Percentiles rank a stretch among this genome's conserved stretches.
These are phyloP conservation scores for Venturiaceae sp. DNA, from an alignment of 2,329 filamentous ascomycete species.

Conservation along the genomic window DNA sequence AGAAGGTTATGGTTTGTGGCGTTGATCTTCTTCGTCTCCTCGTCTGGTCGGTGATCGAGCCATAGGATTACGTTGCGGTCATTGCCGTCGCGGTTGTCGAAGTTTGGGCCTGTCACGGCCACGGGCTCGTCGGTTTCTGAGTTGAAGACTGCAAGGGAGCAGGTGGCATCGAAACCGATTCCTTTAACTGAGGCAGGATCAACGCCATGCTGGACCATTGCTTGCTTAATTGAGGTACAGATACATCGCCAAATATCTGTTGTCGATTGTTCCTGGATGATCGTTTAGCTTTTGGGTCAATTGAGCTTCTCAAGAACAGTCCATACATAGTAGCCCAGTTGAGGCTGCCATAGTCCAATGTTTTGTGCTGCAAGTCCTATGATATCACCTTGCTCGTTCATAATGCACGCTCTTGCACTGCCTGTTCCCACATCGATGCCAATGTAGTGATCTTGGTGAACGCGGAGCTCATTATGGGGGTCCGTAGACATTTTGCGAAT, in stretches of 20 bases:
- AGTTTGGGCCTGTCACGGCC: slow-evolving; percentile 80
- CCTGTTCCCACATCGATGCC: slow-evolving; percentile 96
- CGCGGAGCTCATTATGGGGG: slow-evolving; percentile 6
- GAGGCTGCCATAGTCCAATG: slow-evolving; percentile 43
- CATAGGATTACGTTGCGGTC: slow-evolving; percentile 94
- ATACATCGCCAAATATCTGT: slow-evolving; percentile 95
- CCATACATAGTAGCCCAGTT: slow-evolving; percentile 44
- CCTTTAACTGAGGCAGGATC: slow-evolving; percentile 69
- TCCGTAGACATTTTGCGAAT: slow-evolving; percentile 5
- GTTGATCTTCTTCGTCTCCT: slow-evolving; percentile 91
- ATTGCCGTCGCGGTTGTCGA: slow-evolving; percentile 63
- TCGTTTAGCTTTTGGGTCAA: slow-evolving; percentile 10
- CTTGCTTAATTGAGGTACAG: slow-evolving; percentile 75
- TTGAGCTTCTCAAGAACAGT: neutral
- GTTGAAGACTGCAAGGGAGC: slow-evolving; percentile 85
- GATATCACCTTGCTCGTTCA: slow-evolving; percentile 86
- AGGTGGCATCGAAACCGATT: slow-evolving; percentile 97
- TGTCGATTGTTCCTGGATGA: slow-evolving; percentile 81
- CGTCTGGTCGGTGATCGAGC: slow-evolving; percentile 88
- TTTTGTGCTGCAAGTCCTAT: slow-evolving; percentile 46
- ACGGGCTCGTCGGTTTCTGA: slow-evolving; percentile 85
- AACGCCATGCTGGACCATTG: slow-evolving; percentile 72
- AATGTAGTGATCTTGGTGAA: slow-evolving; percentile 35
- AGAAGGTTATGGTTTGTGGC: slow-evolving; percentile 84
- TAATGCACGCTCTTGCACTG: slow-evolving; percentile 90